Evolutionary conservation across 2,329 filamentous ascomycete species (phyloP), one percentile per base, ranked within the genome.

Genomic region (Penicillium sp.): DNA sequence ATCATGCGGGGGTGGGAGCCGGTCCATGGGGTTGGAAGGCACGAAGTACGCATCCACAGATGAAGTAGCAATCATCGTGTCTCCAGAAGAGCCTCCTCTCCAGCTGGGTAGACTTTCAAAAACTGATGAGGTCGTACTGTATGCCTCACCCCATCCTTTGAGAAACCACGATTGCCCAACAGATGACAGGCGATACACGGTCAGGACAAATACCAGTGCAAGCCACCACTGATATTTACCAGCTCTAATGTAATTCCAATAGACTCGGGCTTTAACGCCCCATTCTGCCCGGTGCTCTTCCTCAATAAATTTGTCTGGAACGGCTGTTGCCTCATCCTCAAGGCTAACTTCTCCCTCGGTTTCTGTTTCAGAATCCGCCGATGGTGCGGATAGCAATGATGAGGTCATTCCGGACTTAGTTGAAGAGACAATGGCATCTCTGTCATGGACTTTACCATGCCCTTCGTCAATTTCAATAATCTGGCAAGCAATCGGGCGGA

Each of bases 131-230:
- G 57, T 55, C 33, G 64, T 62, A 31, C 67, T 63, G 66, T 91
- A 92, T 6, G 83, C 82, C 64, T 95, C 88, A 27, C 88, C 88
- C 89, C 90, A 95, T 24, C 85, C 79, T 65, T 95, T 95, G 46
- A 95, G 77, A 39, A 93, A 91, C 80, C 89, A 92, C 1, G 81
- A 84, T 61, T 89, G 81, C 1, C 78, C 78, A 33, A 95, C 75
- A 32, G 84, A 80, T 15, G 81, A 72, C 10, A 83, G 62, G 6
- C 90, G 83, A 59, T 83, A 88, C 0, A 83, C 35, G 5, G 79
- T 68, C 51, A 91, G 81, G 10, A 84, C 73, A 1, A 81, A 29
- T 3, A 92, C 73, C 2, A 91, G 76, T 1, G 82, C 60, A 3
- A 72, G 66, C 90, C 90, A 95, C 75, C 84, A 89, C 48, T 75